These are phyloP conservation scores for Arthrobotrys pseudoclavata DNA, from an alignment of 2,329 filamentous ascomycete species.

Conservation along the genomic window DNA sequence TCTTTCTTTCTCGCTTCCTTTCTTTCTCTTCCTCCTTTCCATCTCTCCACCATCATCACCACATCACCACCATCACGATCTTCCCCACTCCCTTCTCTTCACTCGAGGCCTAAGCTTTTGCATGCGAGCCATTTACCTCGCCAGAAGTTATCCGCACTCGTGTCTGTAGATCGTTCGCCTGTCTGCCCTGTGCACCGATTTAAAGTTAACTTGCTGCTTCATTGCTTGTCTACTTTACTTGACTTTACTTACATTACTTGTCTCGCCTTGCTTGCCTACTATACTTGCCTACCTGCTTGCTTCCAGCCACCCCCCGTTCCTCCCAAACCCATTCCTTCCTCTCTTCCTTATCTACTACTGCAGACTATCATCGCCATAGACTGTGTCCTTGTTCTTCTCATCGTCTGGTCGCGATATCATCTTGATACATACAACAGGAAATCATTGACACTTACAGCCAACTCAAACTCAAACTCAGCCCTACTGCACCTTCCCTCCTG, in stretches of 20 bases:
- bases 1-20: constrained; percentile 6
- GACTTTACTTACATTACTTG: neutral
- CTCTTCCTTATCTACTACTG: neutral
- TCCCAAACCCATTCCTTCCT: neutral
- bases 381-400: neutral
- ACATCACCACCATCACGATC: constrained; percentile 31
- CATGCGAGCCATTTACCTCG: constrained; percentile 11
- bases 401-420: constrained; percentile 4
- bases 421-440: neutral
- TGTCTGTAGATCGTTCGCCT: constrained; percentile 19
- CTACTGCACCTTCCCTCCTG: constrained; percentile 19
- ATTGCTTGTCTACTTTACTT: neutral
- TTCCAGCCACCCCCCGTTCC: neutral
- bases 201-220: neutral
- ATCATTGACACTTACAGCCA: constrained; percentile 17
- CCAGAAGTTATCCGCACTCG: constrained; percentile 10
- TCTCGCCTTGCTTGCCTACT: neutral
- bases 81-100: neutral
- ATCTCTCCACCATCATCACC: constrained; percentile 32
- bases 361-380: neutral
- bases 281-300: neutral
- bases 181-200: constrained; percentile 10
- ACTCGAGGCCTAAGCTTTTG: neutral
- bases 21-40: neutral
- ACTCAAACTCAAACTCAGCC: constrained; percentile 39